Conservation (phyloP, 331 rosid genomes). For the Arachis monticola region DNA sequence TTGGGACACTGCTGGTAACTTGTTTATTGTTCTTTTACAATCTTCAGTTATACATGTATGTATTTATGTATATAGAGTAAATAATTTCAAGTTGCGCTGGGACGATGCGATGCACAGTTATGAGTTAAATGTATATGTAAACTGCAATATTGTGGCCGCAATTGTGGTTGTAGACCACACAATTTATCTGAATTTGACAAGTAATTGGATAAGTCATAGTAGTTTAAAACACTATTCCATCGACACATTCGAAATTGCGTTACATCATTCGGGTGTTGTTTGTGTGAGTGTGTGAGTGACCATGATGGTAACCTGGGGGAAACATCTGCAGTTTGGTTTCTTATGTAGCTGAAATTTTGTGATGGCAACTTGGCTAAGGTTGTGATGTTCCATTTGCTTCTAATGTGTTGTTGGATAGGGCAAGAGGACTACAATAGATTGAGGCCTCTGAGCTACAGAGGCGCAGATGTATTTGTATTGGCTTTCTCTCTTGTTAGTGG, state of each 20-base stretch:
- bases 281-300: background rate
- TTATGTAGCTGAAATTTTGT: conserved; percentile 18
- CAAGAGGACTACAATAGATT: conserved; percentile 91
- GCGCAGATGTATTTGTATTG: conserved; percentile 88
- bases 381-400: conserved; percentile 24
- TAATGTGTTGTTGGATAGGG: conserved; percentile 49
- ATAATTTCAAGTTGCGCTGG: too few relatives aligned
- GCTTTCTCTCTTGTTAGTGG: conserved; percentile 86
- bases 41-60: background rate
- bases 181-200: background rate
- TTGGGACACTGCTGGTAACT: conserved; percentile 91
- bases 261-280: background rate
- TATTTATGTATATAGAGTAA: background rate
- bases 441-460: conserved; percentile 91
- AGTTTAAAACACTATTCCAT: background rate
- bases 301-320: background rate
- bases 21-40: background rate
- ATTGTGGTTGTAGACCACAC: background rate
- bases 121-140: too few relatives aligned
- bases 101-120: too few relatives aligned
- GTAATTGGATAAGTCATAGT: background rate
- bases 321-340: background rate
- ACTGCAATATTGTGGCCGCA: too few relatives aligned
- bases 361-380: conserved; percentile 25
- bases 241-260: background rate